These are phyloP conservation scores for Ilyonectria sp. DNA, from an alignment of 2,329 filamentous ascomycete species.

Conservation along the genomic window DNA sequence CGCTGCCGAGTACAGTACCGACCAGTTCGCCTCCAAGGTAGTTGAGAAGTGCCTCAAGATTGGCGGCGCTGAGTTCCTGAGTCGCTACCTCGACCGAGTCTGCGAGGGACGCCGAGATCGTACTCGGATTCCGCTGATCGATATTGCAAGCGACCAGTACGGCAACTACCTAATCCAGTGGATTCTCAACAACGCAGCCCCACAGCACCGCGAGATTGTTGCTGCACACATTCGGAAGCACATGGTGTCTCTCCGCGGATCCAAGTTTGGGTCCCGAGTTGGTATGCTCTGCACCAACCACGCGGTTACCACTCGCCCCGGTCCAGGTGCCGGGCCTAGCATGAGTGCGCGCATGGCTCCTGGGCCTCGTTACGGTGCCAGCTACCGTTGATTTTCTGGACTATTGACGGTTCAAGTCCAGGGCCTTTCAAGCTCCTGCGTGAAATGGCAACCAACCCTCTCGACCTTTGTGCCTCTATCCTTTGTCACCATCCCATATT, in stretches of 20 bases:
- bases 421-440: not conserved
- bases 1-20: constrained; percentile 97
- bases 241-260: constrained; percentile 98
- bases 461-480: constrained; percentile 39
- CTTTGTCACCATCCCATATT: constrained; percentile 44
- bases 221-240: constrained; percentile 97
- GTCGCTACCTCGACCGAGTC: constrained; percentile 93
- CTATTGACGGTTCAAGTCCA: not conserved
- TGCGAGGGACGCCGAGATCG: constrained; percentile 92
- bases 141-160: constrained; percentile 98
- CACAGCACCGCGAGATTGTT: constrained; percentile 93
- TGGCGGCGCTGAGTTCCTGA: constrained; percentile 89
- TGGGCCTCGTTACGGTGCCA: constrained; percentile 70
- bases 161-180: constrained; percentile 99
- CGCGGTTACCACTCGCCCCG: constrained; percentile 88
- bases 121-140: constrained; percentile 95
- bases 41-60: constrained; percentile 99
- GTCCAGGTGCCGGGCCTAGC: constrained; percentile 81
- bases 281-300: constrained; percentile 99
- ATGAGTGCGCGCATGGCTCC: constrained; percentile 72
- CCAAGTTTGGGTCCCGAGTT: constrained; percentile 97
- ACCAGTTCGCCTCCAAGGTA: constrained; percentile 98
- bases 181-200: constrained; percentile 89
- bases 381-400: constrained; percentile 65
- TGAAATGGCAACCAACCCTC: constrained; percentile 16